Base-by-base conservation (phyloP, 1,139 yeast species). In the Kodamaea suecica region DNA sequence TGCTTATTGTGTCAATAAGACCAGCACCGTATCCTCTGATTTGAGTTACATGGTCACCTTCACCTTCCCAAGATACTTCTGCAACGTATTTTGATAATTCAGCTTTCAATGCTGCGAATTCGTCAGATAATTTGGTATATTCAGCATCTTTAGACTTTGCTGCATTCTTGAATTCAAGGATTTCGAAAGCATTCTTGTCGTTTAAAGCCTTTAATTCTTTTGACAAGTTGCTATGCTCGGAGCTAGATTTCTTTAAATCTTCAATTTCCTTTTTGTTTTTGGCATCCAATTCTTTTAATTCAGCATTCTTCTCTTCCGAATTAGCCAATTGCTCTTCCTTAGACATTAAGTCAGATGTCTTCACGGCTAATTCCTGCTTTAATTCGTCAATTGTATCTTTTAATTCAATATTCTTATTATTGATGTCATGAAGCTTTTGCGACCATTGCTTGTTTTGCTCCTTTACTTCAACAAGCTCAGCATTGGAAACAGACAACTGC, bases 91-190 rank as follows among this genome's bases (percentile, higher is more conserved):
- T n/a, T 17, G 19, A 7, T 15, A 29, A 29, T n/a, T 23, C 10
- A 3, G 31, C 7, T 13, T 29, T 17, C 19, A 29, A 29, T 16
- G 10, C 21, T n/a, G 36, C 33, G 6, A 37, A 26, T 16, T 34
- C 38, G 10, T 7, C n/a, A 6, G 29, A 26, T 17, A 26, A 8
- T 6, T 13, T 12, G 5, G 17, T 6, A n/a, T 12, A 7, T 6
- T 26, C 29, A 15, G 17, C 49, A n/a, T n/a, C n/a, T n/a, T n/a
- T n/a, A n/a, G n/a, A n/a, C n/a, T n/a, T n/a, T n/a, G n/a, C 52
- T 12, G 50, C 43, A 23, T 47, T 39, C 27, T 54, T 56, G 27
- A 50, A 30, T 25, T 45, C 38, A 10, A 34, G 37, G n/a, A 23
- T 30, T 4, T 32, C 25, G 10, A 13, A 9, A 14, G 37, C 35